These are phyloP conservation scores for Jackrogersella minutella DNA, from an alignment of 495 filamentous ascomycete species.

Conservation along the genomic window DNA sequence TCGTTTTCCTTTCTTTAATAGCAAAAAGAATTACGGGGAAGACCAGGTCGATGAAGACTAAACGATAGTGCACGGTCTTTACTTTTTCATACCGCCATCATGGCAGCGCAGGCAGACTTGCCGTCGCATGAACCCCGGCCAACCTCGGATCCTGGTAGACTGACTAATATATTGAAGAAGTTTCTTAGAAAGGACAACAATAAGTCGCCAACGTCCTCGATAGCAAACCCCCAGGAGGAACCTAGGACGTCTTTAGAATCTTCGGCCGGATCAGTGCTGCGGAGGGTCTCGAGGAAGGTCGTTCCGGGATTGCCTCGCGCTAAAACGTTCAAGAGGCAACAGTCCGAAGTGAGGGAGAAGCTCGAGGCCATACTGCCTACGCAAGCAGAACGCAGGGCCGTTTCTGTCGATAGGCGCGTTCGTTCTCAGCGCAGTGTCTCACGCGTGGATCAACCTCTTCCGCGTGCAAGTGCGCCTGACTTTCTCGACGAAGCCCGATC, in stretches of 20 bases:
- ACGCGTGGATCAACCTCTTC: conserved; percentile 43
- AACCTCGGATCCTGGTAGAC: conserved; percentile 36
- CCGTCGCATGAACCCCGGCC: conserved; percentile 29
- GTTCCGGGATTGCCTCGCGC: conserved; percentile 80
- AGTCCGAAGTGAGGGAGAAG: conserved; percentile 78
- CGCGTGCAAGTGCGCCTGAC: conserved; percentile 55
- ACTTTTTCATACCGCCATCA: conserved; percentile 29
- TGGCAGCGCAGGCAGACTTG: conserved; percentile 35
- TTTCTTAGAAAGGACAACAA: conserved; percentile 44
- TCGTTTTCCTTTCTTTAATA: conserved; percentile 16
- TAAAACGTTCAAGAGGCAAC: conserved; percentile 80
- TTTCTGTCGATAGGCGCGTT: conserved; percentile 74
- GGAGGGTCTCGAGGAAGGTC: conserved; percentile 72
- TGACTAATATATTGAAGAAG: conserved; percentile 45
- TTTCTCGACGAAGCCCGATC: conserved; percentile 42
- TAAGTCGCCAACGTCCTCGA: conserved; percentile 15
- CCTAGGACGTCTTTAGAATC: conserved; percentile 40
- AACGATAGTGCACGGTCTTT: conserved; percentile 26
- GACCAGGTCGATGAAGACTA: conserved; percentile 28
- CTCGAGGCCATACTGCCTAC: conserved; percentile 69
- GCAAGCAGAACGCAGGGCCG: conserved; percentile 71
- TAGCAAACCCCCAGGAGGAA: conserved; percentile 34
- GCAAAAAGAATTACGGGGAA: conserved; percentile 12
- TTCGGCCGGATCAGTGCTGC: conserved; percentile 52
- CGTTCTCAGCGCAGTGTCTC: conserved; percentile 45